Conservation (phyloP, 2,329 filamentous ascomycete species). For the Cladosporium sp. region DNA sequence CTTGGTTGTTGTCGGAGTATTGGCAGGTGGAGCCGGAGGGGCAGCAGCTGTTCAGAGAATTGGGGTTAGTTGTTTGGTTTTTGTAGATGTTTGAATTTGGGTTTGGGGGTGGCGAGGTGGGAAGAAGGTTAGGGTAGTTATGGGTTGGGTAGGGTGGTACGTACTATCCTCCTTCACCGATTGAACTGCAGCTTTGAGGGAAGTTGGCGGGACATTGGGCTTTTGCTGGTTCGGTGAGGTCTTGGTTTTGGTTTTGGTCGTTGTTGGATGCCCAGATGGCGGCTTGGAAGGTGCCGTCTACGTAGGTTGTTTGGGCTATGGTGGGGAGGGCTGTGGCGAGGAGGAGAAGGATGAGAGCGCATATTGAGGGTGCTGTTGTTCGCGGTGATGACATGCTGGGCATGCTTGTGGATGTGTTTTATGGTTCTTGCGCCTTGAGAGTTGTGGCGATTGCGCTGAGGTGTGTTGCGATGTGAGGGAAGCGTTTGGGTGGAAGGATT, state of each 20-base stretch:
- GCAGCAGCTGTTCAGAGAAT: conserved; percentile 30
- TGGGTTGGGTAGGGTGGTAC: conserved; percentile 13
- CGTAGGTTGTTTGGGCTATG: conserved; percentile 22
- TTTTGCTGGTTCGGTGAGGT: conserved; percentile 18
- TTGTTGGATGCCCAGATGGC: conserved; percentile 15
- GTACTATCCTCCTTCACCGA: conserved; percentile 41
- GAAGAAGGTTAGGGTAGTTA: background rate
- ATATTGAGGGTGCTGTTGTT: conserved; percentile 12
- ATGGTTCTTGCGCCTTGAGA: too few relatives aligned
- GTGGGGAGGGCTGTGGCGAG: conserved; percentile 12
- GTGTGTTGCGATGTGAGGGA: too few relatives aligned
- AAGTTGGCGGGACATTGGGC: conserved; percentile 33
- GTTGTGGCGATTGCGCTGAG: background rate
- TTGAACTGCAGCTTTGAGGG: conserved; percentile 38
- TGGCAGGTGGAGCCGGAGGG: conserved; percentile 28
- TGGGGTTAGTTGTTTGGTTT: conserved; percentile 1
- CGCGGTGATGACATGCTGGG: background rate
- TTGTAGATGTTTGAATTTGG: background rate
- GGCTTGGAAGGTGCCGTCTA: conserved; percentile 29
- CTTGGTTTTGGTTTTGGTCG: conserved; percentile 25
- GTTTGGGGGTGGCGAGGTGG: background rate
- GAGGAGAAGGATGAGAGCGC: conserved; percentile 14
- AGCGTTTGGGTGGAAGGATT: too few relatives aligned
- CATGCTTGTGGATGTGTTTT: background rate
- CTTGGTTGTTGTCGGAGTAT: conserved; percentile 25